A percentile compares a stretch with the other conserved stretches of the same genome.
Conservation (phyloP, 2,329 filamentous ascomycete genomes). For the Fusarium sororula region DNA sequence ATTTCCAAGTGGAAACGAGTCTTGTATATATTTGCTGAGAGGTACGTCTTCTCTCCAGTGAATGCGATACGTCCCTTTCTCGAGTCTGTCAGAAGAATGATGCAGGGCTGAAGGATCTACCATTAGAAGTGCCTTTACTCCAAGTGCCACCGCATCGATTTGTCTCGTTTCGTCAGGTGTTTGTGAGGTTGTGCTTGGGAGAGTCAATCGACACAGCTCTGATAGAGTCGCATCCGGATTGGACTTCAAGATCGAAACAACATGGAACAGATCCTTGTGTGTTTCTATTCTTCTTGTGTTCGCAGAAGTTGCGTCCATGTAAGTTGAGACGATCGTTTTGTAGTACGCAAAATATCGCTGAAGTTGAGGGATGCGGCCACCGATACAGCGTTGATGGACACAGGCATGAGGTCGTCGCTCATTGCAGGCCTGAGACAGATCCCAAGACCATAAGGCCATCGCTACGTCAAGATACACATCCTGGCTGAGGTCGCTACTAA, state of each 20-base stretch:
- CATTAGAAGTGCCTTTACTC: neutral
- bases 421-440: neutral
- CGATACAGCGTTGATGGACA: neutral
- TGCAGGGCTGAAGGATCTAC: neutral
- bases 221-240: neutral
- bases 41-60: neutral
- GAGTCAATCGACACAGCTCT: neutral
- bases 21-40: neutral
- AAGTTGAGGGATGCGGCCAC: neutral
- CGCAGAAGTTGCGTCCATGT: neutral
- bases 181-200: rapidly evolving
- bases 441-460: neutral
- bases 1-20: neutral
- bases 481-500: neutral
- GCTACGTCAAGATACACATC: neutral
- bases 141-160: neutral
- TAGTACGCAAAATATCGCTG: neutral
- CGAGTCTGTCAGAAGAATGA: neutral
- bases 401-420: neutral
- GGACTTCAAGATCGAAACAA: neutral
- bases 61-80: neutral
- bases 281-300: neutral
- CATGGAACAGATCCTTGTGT: neutral
- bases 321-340: neutral
- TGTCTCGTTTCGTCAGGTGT: rapidly evolving